phyloP scores from a whole-genome alignment of 768 basidiomycete genomes.

The Suillus bovinus region DNA sequence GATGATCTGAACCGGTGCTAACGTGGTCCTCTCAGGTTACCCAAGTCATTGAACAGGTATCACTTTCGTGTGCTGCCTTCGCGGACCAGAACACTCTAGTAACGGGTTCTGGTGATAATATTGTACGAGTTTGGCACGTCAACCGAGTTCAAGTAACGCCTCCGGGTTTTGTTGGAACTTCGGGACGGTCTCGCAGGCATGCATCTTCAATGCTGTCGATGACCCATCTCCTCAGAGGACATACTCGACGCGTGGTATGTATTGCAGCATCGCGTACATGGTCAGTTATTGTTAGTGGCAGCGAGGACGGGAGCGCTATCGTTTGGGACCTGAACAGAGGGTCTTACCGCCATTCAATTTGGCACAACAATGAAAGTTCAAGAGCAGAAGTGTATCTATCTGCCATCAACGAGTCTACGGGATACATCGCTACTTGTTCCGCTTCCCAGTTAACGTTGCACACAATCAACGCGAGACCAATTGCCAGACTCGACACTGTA shows the following conservation, averaged over 20 bases:
- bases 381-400: slow-evolving; percentile 58
- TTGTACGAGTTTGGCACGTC: slow-evolving; percentile 82
- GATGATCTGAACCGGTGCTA: slow-evolving; percentile 2
- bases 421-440: slow-evolving; percentile 87
- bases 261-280: slow-evolving; percentile 77
- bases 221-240: slow-evolving; percentile 79
- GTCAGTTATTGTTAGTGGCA: slow-evolving; percentile 83
- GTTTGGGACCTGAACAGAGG: slow-evolving; percentile 90
- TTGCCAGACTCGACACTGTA: slow-evolving; percentile 62
- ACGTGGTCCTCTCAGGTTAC: slow-evolving; percentile 47
- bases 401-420: slow-evolving; percentile 85
- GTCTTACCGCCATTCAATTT: slow-evolving; percentile 77
- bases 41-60: slow-evolving; percentile 75
- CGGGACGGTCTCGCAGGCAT: slow-evolving; percentile 20
- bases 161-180: slow-evolving; percentile 24
- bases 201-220: slow-evolving; percentile 38
- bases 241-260: slow-evolving; percentile 65
- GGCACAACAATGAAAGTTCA: slow-evolving; percentile 50
- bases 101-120: slow-evolving; percentile 79
- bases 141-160: slow-evolving; percentile 33
- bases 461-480: slow-evolving; percentile 83
- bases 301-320: slow-evolving; percentile 82
- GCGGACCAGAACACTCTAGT: slow-evolving; percentile 72
- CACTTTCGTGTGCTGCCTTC: slow-evolving; percentile 74
- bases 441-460: slow-evolving; percentile 69